Percentiles rank a stretch among this genome's conserved stretches.
phyloP scores from a whole-genome alignment of 495 filamentous ascomycete species.

The Penicillium herquei region DNA sequence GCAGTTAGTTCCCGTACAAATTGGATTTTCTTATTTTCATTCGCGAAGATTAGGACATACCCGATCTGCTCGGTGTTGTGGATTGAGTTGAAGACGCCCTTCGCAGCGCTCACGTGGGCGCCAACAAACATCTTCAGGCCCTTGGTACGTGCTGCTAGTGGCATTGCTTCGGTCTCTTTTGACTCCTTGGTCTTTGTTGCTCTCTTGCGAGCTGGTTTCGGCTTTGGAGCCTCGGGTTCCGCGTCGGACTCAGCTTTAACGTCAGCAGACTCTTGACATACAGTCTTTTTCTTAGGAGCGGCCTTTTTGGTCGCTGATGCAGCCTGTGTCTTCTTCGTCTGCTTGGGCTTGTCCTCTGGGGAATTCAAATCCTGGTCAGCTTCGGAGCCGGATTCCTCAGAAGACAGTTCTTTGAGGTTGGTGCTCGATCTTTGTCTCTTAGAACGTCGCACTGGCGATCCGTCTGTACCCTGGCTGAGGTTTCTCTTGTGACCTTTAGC shows the following conservation, averaged over 20 bases:
- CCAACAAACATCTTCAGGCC: conserved; percentile 82
- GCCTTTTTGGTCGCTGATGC: conserved; percentile 22
- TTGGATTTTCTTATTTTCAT: neutral
- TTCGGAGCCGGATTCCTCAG: conserved; percentile 10
- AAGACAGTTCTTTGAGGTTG: conserved; percentile 18
- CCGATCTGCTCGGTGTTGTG: conserved; percentile 76
- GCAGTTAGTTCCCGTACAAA: conserved; percentile 8
- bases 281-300: conserved; percentile 1
- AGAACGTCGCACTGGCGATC: conserved; percentile 34
- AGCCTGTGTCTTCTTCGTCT: conserved; percentile 6
- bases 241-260: neutral
- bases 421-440: conserved; percentile 35
- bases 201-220: conserved; percentile 14
- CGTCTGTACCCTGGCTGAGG: conserved; percentile 28
- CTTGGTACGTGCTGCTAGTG: conserved; percentile 64
- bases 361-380: conserved; percentile 9
- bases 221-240: conserved; percentile 14
- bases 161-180: conserved; percentile 52
- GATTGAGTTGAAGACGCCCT: conserved; percentile 90
- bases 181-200: conserved; percentile 41
- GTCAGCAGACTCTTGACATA: neutral
- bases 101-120: conserved; percentile 86
- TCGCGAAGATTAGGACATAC: conserved; percentile 22
- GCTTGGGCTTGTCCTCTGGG: neutral
- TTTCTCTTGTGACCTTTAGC: conserved; percentile 23